Conservation (phyloP, 768 basidiomycete genomes). For the Rhodotorula graminis region DNA sequence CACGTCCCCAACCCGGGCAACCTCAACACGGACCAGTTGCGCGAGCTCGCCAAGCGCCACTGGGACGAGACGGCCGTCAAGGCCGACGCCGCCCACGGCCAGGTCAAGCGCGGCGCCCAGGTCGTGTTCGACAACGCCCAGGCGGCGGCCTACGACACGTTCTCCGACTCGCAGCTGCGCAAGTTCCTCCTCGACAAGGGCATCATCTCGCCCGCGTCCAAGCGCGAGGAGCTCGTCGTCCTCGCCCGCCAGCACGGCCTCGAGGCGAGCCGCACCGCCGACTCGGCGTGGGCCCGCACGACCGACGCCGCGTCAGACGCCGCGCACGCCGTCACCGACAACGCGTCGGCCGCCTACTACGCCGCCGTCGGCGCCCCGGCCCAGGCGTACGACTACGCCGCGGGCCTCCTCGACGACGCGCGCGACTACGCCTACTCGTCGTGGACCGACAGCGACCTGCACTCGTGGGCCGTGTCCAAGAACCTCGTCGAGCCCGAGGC, state of each 20-base stretch:
- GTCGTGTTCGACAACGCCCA: constrained; percentile 54
- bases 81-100: background rate
- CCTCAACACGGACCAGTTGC: constrained; percentile 49
- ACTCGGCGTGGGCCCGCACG: constrained; percentile 35
- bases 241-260: constrained; percentile 63
- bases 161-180: constrained; percentile 78
- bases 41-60: constrained; percentile 49
- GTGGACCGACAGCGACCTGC: constrained; percentile 60
- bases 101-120: constrained; percentile 57
- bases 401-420: constrained; percentile 49
- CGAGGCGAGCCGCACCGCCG: constrained; percentile 45
- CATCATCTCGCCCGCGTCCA: constrained; percentile 72
- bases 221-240: constrained; percentile 70
- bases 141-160: constrained; percentile 46
- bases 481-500: constrained; percentile 64
- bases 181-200: constrained; percentile 82
- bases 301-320: constrained; percentile 45
- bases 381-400: constrained; percentile 38
- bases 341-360: constrained; percentile 36
- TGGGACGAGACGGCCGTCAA: constrained; percentile 40
- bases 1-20: constrained; percentile 40
- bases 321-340: constrained; percentile 30
- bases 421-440: constrained; percentile 85
- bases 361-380: constrained; percentile 36
- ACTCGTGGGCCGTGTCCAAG: constrained; percentile 67